phyloP scores from a whole-genome alignment of 192 early-diverging fungal genomes.

The Phycomyces blakesleeanus region DNA sequence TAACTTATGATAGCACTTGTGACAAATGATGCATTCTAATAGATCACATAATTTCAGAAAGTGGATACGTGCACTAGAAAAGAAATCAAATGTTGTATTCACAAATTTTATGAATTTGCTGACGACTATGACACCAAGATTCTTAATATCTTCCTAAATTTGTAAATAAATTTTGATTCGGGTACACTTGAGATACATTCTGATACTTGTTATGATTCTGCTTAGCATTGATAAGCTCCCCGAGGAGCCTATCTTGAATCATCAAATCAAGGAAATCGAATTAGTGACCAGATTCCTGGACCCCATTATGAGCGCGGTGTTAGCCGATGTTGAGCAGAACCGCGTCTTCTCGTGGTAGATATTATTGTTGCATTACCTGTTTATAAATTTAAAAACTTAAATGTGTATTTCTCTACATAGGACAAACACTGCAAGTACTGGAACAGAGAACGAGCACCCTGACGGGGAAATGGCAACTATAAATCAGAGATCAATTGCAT shows the following conservation, averaged over 20 bases:
- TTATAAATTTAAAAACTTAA: constrained; percentile 5
- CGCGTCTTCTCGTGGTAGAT: background rate
- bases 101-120: background rate
- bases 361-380: background rate
- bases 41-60: background rate
- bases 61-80: background rate
- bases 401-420: background rate
- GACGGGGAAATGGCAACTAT: constrained; percentile 2
- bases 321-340: background rate
- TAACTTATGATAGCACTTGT: constrained; percentile 1
- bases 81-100: background rate
- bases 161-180: background rate
- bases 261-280: constrained; percentile 9
- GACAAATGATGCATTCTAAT: constrained; percentile 2
- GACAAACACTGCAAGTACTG: constrained; percentile 3
- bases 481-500: constrained; percentile 2
- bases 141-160: background rate
- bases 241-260: constrained; percentile 1
- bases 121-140: constrained; percentile 6
- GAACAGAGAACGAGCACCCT: constrained; percentile 6
- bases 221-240: constrained; percentile 1
- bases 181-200: background rate
- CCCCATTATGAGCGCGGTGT: background rate
- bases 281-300: constrained; percentile 5
- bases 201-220: constrained; percentile 3